These are phyloP conservation scores for Aurifilum marmelostoma DNA, from an alignment of 2,329 filamentous ascomycete genomes.

Conservation along the genomic window DNA sequence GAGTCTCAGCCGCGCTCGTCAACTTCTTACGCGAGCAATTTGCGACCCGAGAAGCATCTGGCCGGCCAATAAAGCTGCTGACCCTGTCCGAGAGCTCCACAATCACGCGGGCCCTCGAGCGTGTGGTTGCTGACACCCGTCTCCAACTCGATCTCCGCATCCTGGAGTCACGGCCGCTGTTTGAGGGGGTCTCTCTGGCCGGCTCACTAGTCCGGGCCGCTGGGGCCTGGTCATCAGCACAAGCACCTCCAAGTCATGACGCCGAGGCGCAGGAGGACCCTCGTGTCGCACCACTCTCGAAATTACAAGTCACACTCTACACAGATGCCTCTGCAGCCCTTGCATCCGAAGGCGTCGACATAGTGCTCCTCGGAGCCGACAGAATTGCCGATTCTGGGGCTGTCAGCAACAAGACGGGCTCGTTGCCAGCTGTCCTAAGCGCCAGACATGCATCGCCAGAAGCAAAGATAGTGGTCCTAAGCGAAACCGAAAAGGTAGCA, in stretches of 20 bases:
- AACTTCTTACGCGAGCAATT: slow-evolving; percentile 42
- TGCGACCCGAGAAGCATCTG: slow-evolving; percentile 30
- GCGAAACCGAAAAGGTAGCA: slow-evolving; percentile 65
- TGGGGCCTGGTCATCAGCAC: slow-evolving; percentile 30
- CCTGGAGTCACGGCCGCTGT: slow-evolving; percentile 69
- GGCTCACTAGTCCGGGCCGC: slow-evolving; percentile 41
- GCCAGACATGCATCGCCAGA: slow-evolving; percentile 52
- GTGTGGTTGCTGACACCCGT: slow-evolving; percentile 41
- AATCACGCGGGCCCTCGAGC: slow-evolving; percentile 53
- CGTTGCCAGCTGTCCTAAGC: slow-evolving; percentile 59
- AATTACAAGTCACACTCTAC: slow-evolving; percentile 52
- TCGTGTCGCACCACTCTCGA: slow-evolving; percentile 11
- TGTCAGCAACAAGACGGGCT: slow-evolving; percentile 70
- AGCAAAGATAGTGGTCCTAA: slow-evolving; percentile 57
- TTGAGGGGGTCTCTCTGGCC: slow-evolving; percentile 64
- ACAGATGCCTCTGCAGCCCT: slow-evolving; percentile 64
- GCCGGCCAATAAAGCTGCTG: slow-evolving; percentile 50
- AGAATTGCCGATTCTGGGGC: slow-evolving; percentile 59
- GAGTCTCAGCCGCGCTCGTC: slow-evolving; percentile 39
- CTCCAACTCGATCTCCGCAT: slow-evolving; percentile 58
- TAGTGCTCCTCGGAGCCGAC: slow-evolving; percentile 68
- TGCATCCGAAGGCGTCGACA: slow-evolving; percentile 54
- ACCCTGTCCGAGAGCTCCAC: slow-evolving; percentile 68
- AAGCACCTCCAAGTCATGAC: background rate
- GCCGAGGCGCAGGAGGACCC: slow-evolving; percentile 8